Base-by-base conservation (phyloP, 2,329 filamentous ascomycete genomes). In the Hypomyces rosellus region DNA sequence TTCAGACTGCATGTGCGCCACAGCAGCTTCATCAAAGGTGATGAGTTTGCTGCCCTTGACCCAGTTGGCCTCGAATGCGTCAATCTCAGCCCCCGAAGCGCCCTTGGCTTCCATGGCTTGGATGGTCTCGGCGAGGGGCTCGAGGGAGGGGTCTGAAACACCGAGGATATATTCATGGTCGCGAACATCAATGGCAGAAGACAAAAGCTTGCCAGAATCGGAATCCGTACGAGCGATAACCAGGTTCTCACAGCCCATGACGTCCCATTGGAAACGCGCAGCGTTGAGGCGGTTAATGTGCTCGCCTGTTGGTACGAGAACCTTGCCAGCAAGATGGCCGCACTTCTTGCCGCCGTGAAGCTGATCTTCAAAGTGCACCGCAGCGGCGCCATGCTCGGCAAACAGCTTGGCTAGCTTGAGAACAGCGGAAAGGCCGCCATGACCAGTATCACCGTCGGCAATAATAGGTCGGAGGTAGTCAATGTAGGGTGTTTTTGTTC, bases 261-360 rank as follows among this genome's bases (percentile, higher is more conserved):
- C 78, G 63, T 99, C 93, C 92, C 92, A 99, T 65, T 99, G 93
- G 73, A 96, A 96, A 53, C 93, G 85, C 3, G 92, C 85, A 2
- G 93, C 91, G 16, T 90, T 85, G 4, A 99, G 82, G 25, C 93
- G 85, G 73, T 96, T 96, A 75, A 97, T 95, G 73, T 99, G 93
- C 67, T 97, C 93, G 54, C 90, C 88, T 1, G 91, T 83, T 0
- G 93, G 92, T 3, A 97, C 93, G 8, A 99, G 76, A 2, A 97
- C 93, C 68, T 97, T 99, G 59, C 93, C 93, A 1, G 93, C 93
- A 54, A 97, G 74, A 71, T 99, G 93, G 14, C 93, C 93, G 65
- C 93, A 99, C 72, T 97, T 99, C 77, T 99, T 99, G 54, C 93
- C 93, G 40, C 93, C 93, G 65, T 97, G 93, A 43, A 97, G 80